These are phyloP conservation scores for Talaromyces verruculosus DNA, from an alignment of 2,329 filamentous ascomycete genomes.

Conservation along the genomic window DNA sequence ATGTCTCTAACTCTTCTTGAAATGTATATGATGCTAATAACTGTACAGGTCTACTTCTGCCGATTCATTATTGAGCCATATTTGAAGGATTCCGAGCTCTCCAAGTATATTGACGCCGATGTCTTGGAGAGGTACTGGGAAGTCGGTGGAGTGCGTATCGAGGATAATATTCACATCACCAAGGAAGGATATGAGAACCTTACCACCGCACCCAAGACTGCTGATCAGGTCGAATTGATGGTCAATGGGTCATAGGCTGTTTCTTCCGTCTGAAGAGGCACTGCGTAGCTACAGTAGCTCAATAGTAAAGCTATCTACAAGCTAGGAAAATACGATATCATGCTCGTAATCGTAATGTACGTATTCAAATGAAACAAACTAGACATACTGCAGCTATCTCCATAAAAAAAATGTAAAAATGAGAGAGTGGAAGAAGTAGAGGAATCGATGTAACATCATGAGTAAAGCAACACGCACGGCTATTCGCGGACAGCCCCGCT, in stretches of 20 bases:
- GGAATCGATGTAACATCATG: not conserved
- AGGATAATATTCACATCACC: slow-evolving; percentile 84
- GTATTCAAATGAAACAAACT: not conserved
- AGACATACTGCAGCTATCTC: not conserved
- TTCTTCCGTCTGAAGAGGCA: not conserved
- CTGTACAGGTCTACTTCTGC: slow-evolving; percentile 76
- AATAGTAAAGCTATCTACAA: not conserved
- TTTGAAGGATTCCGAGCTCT: slow-evolving; percentile 68
- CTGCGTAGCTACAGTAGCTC: not conserved
- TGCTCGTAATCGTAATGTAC: not conserved
- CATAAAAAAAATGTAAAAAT: too few species aligned
- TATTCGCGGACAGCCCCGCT: slow-evolving; percentile 12
- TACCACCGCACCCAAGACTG: slow-evolving; percentile 73
- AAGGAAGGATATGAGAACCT: slow-evolving; percentile 78
- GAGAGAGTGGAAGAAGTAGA: not conserved
- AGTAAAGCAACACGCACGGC: slow-evolving; percentile 4
- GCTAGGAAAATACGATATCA: not conserved
- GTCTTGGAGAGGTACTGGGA: slow-evolving; percentile 79
- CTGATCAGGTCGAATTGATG: slow-evolving; percentile 60
- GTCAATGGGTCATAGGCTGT: slow-evolving; percentile 10
- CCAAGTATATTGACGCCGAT: slow-evolving; percentile 71
- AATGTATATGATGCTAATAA: not conserved
- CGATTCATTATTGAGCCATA: slow-evolving; percentile 83
- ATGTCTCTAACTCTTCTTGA: slow-evolving; percentile 41
- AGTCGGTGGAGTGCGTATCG: slow-evolving; percentile 88